Conservation (phyloP, 2,329 filamentous ascomycete genomes). For the Tolypocladium cylindrosporum region DNA sequence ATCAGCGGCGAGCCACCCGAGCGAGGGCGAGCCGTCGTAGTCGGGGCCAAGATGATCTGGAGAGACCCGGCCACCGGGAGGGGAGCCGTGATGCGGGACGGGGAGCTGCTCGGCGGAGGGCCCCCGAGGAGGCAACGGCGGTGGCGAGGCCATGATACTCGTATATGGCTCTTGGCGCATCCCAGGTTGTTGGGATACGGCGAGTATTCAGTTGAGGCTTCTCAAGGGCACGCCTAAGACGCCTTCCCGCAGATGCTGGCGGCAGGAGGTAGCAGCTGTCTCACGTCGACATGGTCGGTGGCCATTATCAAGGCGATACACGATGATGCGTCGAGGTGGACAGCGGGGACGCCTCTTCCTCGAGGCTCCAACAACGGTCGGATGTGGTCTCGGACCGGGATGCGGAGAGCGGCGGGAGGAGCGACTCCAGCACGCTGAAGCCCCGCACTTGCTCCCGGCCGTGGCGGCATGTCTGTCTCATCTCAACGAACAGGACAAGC, state of each 20-base stretch:
- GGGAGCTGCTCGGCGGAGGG: not conserved
- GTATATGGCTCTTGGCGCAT: not conserved
- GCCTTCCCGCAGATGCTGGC: not conserved
- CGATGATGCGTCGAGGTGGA: not conserved
- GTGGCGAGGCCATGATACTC: not conserved
- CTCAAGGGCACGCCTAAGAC: not conserved
- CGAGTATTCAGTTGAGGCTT: not conserved
- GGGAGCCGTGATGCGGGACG: not conserved
- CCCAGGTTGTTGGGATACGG: not conserved
- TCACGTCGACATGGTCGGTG: not conserved
- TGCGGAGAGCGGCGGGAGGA: not conserved
- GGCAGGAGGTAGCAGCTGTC: not conserved
- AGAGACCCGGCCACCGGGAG: not conserved
- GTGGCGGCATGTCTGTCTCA: not conserved
- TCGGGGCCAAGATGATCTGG: not conserved
- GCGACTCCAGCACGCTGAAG: not conserved
- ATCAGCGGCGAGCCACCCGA: conserved; percentile 20
- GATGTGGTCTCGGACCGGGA: not conserved
- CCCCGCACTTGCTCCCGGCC: not conserved
- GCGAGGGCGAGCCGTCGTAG: not conserved
- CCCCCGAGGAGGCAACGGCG: not conserved
- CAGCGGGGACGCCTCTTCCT: no score
- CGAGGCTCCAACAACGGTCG: not conserved
- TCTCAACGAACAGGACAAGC: not conserved
- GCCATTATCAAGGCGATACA: not conserved